phyloP scores from a whole-genome alignment of 106 monocot species.

The Dactylorhiza incarnata region DNA sequence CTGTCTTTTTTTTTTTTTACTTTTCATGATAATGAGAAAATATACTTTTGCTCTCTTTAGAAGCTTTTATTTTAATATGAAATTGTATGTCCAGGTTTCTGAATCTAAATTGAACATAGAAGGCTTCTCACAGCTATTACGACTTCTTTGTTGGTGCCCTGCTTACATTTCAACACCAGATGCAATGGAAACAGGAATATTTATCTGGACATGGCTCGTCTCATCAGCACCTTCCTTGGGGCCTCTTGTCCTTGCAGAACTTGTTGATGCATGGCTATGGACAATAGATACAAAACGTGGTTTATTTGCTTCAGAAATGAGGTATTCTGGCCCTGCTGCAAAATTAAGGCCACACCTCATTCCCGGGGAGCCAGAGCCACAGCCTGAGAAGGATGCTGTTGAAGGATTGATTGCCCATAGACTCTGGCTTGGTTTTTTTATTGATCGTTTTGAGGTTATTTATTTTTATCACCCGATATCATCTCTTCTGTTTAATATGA shows the following conservation, averaged over 20 bases:
- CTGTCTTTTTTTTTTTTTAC: constrained; percentile 1
- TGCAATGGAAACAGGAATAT: constrained; percentile 97
- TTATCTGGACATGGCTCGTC: constrained; percentile 99
- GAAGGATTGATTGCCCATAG: constrained; percentile 89
- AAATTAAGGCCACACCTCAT: constrained; percentile 91
- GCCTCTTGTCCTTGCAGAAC: constrained; percentile 87
- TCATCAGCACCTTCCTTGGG: constrained; percentile 91
- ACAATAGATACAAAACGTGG: constrained; percentile 99
- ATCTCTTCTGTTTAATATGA: background rate
- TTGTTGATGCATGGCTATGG: constrained; percentile 99
- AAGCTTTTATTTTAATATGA: background rate
- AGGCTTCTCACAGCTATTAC: constrained; percentile 80
- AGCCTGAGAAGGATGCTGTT: constrained; percentile 75
- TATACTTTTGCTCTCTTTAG: constrained; percentile 1
- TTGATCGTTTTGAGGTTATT: constrained; percentile 98
- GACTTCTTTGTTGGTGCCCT: constrained; percentile 98
- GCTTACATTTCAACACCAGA: constrained; percentile 95
- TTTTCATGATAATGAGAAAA: background rate
- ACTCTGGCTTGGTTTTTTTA: constrained; percentile 97
- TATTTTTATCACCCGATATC: constrained; percentile 1
- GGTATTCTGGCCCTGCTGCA: constrained; percentile 82
- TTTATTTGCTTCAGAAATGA: constrained; percentile 88
- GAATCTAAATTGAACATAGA: constrained; percentile 57
- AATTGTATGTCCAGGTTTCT: constrained; percentile 31
- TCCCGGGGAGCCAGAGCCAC: constrained; percentile 78